phyloP scores from a whole-genome alignment of 1,284 basidiomycete species.

The Fereydounia khargensis region DNA sequence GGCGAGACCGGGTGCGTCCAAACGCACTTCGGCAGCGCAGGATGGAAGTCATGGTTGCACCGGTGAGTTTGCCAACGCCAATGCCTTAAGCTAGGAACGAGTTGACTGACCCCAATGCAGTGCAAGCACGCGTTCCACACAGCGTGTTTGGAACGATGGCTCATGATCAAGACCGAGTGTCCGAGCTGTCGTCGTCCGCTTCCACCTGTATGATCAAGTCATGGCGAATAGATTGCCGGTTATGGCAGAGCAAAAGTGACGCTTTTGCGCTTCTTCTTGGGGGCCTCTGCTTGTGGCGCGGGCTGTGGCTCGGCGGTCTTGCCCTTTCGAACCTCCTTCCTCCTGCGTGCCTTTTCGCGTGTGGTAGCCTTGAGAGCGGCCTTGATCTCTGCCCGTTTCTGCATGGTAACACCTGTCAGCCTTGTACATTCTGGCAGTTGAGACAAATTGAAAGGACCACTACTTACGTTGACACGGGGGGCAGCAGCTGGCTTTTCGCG shows the following conservation, averaged over 20 bases:
- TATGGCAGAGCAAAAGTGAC: constrained; percentile 18
- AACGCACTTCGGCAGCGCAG: constrained; percentile 2
- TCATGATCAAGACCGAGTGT: constrained; percentile 31
- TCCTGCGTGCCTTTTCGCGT: constrained; percentile 11
- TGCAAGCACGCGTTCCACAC: constrained; percentile 32
- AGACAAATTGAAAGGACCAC: no score
- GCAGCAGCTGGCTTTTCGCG: neutral
- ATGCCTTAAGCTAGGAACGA: neutral
- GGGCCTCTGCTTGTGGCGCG: neutral
- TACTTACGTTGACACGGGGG: neutral
- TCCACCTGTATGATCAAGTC: constrained; percentile 9
- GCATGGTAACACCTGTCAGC: no score
- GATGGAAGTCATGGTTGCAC: constrained; percentile 28
- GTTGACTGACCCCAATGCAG: neutral
- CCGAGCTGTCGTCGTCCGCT: constrained; percentile 23
- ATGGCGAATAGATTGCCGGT: neutral
- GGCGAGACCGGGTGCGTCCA: constrained; percentile 5
- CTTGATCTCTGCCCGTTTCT: constrained; percentile 30
- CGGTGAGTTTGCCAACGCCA: neutral
- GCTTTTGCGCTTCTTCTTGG: constrained; percentile 11
- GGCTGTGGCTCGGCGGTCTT: neutral
- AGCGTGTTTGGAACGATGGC: constrained; percentile 24
- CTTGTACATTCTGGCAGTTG: no score
- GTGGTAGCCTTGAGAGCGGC: constrained; percentile 9
- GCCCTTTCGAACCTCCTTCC: constrained; percentile 13